Base-by-base conservation (phyloP, 768 basidiomycete species). In the Boletus pseudo-olivaceus region DNA sequence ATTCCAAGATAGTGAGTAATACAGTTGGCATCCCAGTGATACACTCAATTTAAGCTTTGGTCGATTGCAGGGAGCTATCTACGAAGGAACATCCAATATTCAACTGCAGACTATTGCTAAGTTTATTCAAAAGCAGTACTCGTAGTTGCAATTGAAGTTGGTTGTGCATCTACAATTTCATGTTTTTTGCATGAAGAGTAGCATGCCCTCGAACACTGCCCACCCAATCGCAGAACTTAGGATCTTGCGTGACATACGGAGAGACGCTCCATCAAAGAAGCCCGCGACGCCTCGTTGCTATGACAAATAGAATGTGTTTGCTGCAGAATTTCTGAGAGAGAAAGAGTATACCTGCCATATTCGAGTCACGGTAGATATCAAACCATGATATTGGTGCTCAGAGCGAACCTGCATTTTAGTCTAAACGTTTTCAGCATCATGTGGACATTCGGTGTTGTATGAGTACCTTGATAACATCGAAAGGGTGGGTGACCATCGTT, bases 81-180 rank as follows among this genome's bases (percentile, higher is more conserved):
- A 93, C 62, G 92, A 94, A 65, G 93, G 96, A 37, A 98, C 96
- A 41, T 93, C 89, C n/a, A 99, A 98, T 69, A 98, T 99, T 54
- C 97, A 98, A 70, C 76, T 98, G 33, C 87, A 95, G 72, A 99
- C 97, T 0, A 97, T 99, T 63, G 91, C 94, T 5, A 96, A 88
- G 73, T 84, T 88, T 57, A 81, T 96, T 51, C 89, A 93, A 70
- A 91, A 90, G 72, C 79, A 93, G 66, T 84, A 92, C 62, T 86
- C 89, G 64, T 89, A 68, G 58, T 54, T 47, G 29, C 20, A 45
- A 20, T 35, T 11, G 2, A 34, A 9, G 8, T 42, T 29, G 19
- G 15, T 38, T 27, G 33, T 56, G 19, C 49, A 56, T 45, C 15
- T 29, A 30, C 23, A 26, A 47, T 43, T 26, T 62, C 49, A 64